These are phyloP conservation scores for Cystoisospora suis DNA, from an alignment of 169 alveolate genomes.

Conservation along the genomic window DNA sequence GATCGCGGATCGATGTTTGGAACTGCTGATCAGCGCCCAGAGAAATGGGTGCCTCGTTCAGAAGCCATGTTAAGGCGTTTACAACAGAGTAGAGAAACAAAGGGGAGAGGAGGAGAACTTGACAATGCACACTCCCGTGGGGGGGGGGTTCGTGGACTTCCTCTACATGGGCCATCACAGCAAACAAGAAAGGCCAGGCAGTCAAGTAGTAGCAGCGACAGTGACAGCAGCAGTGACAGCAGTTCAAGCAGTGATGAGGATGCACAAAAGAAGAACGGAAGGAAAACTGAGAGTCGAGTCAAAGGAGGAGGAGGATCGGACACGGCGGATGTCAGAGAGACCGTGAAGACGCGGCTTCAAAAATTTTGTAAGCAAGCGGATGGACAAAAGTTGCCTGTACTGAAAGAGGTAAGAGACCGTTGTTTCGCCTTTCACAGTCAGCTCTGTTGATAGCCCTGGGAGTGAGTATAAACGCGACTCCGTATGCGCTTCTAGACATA, in stretches of 20 bases:
- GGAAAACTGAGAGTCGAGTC: background rate
- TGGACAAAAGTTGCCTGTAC: conserved; percentile 10
- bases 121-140: too few species aligned
- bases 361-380: conserved; percentile 8
- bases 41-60: background rate
- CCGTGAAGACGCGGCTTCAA: background rate
- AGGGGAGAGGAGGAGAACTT: too few species aligned
- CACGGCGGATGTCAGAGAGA: background rate
- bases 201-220: conserved; percentile 24
- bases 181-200: too few species aligned
- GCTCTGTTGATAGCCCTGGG: too few species aligned
- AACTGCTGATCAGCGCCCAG: conserved; percentile 16
- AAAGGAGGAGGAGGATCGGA: background rate
- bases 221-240: conserved; percentile 24
- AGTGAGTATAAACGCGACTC: too few species aligned
- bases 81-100: too few species aligned
- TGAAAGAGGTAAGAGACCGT: conserved; percentile 29
- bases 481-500: too few species aligned
- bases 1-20: conserved; percentile 1
- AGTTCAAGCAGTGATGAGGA: conserved; percentile 31
- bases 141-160: too few species aligned
- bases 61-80: background rate
- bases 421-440: too few species aligned
- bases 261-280: background rate
- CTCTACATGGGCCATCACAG: too few species aligned